These are phyloP conservation scores for Biscutella auriculata DNA, from an alignment of 441 rosid genomes.

Conservation along the genomic window DNA sequence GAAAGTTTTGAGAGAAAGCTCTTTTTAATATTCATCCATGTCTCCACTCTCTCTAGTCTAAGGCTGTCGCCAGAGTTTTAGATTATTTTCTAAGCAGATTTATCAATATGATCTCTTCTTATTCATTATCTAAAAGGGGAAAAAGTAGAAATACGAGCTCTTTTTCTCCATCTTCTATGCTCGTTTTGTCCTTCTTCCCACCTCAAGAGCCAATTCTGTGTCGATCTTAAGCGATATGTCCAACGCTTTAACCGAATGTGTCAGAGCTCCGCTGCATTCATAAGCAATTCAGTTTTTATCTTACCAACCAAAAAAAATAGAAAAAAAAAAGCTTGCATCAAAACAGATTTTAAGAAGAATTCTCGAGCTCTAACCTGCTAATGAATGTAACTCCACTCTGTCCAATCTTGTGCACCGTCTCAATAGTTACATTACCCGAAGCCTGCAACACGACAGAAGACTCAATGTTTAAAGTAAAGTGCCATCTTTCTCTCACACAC, in stretches of 20 bases:
- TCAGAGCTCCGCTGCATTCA: slow-evolving; percentile 64
- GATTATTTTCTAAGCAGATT: background rate
- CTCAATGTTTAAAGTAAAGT: too few relatives aligned
- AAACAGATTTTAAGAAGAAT: background rate
- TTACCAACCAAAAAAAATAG: too few relatives aligned
- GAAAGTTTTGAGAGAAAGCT: slow-evolving; percentile 14
- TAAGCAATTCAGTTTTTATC: background rate
- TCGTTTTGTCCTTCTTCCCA: slow-evolving; percentile 83
- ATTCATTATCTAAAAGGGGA: background rate
- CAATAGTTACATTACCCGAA: slow-evolving; percentile 85
- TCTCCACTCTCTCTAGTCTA: background rate
- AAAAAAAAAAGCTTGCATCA: background rate
- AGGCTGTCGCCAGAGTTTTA: background rate
- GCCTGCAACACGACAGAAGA: too few relatives aligned
- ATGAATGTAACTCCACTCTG: slow-evolving; percentile 85
- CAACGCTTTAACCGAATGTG: slow-evolving; percentile 85
- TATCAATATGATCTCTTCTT: background rate
- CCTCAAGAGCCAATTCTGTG: slow-evolving; percentile 73
- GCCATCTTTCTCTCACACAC: background rate
- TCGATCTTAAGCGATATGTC: slow-evolving; percentile 91
- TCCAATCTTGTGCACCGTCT: slow-evolving; percentile 82
- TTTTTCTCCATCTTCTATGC: slow-evolving; percentile 28
- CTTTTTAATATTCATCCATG: slow-evolving; percentile 6
- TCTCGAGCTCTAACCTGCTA: slow-evolving; percentile 70
- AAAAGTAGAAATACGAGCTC: background rate